A percentile compares a stretch with the other conserved stretches of the same genome.
phyloP scores from a whole-genome alignment of 495 filamentous ascomycete genomes.

The Penicillium simplicissimum region DNA sequence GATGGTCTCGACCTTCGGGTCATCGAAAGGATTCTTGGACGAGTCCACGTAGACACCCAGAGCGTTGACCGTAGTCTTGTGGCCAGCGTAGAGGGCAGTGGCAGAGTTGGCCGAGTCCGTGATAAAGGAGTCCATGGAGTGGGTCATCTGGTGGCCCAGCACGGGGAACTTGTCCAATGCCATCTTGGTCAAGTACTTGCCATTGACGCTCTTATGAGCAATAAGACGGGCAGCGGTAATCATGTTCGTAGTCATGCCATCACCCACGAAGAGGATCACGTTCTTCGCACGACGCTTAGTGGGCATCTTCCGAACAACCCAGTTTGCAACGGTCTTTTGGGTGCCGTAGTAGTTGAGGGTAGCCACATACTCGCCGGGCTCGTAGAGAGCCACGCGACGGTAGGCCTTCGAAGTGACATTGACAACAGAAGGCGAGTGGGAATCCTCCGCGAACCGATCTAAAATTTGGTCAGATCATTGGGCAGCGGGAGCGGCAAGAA shows the following conservation, averaged over 20 bases:
- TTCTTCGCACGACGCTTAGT: slow-evolving; percentile 71
- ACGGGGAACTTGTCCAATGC: slow-evolving; percentile 72
- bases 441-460: slow-evolving; percentile 71
- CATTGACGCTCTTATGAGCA: slow-evolving; percentile 72
- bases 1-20: slow-evolving; percentile 78
- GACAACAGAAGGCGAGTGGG: slow-evolving; percentile 61
- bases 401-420: slow-evolving; percentile 72
- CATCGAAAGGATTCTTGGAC: slow-evolving; percentile 63
- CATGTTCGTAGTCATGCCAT: slow-evolving; percentile 83
- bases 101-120: slow-evolving; percentile 78
- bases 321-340: slow-evolving; percentile 63
- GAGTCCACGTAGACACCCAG: slow-evolving; percentile 73
- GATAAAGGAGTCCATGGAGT: slow-evolving; percentile 75
- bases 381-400: slow-evolving; percentile 63
- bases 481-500: neutral
- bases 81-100: slow-evolving; percentile 70
- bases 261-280: slow-evolving; percentile 74
- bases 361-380: slow-evolving; percentile 70
- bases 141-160: slow-evolving; percentile 68
- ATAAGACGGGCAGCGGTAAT: slow-evolving; percentile 70
- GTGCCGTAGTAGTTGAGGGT: slow-evolving; percentile 67
- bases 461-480: slow-evolving; percentile 14
- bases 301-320: slow-evolving; percentile 67
- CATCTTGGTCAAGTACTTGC: slow-evolving; percentile 67
- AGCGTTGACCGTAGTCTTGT: slow-evolving; percentile 73